Evolutionary conservation across 2,329 filamentous ascomycete genomes (phyloP), one percentile per base, ranked within the genome.

Genomic region (Sporothrix pseudoabietina): DNA sequence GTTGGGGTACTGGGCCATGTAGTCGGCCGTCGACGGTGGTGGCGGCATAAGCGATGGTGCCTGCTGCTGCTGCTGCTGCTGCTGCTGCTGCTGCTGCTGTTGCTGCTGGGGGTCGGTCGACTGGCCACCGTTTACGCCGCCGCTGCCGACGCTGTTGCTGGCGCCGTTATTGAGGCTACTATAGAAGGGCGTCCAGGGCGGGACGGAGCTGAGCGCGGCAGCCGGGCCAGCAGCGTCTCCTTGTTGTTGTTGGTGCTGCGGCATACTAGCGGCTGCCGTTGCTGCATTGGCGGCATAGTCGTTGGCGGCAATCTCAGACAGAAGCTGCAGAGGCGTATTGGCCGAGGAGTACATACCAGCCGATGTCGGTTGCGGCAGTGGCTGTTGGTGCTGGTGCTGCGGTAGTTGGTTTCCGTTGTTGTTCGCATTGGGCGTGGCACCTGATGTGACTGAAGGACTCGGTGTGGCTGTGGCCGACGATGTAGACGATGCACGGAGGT

Each of bases 251-350:
- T 71, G 61, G 54, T 77, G 79, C 78, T 76, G 57, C 12, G 59
- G 9, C 59, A 65, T 65, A n/a, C 35, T 6, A 19, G 57, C 55
- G 3, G 55, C 75, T 77, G 70, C 76, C 52, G 74, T 59, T 68
- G 72, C 61, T 54, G 75, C 61, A 72, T 75, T 75, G n/a, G 69
- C 39, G 2, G 77, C 74, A 39, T 79, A 79, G 59, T 84, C 82
- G 69, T 84, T 83, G 47, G 84, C 85, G n/a, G 87, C 87, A 47
- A 88, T 84, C 76, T 89, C 87, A 52, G 87, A 88, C 7, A 89
- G 83, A 32, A 89, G 81, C 71, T 88, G 85, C 4, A 89, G 82
- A 1, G 87, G 87, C 0, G 87, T 88, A 77, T 85, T 87, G 44
- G 82, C 82, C 0, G 82, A 78, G 61, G 72, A 78, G 75, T 77